Conservation (phyloP, 257 asterid species). For the Capsicum rhomboideum region DNA sequence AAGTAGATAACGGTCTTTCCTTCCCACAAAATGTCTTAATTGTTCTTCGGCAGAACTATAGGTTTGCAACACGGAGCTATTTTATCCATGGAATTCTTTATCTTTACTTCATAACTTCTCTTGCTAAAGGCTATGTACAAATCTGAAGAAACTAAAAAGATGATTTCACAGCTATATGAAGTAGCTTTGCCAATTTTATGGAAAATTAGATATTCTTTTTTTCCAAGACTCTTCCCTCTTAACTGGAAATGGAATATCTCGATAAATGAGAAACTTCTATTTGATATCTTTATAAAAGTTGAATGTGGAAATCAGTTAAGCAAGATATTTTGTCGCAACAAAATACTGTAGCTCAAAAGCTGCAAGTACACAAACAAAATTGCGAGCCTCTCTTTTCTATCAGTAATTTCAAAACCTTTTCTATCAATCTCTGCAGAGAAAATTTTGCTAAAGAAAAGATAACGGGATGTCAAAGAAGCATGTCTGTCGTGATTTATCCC, state of each 20-base stretch:
- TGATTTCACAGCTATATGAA: background rate
- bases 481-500: background rate
- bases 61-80: background rate
- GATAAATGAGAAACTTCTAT: background rate
- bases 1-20: background rate
- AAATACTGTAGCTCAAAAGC: background rate
- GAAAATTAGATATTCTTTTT: background rate
- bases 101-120: background rate
- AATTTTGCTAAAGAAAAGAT: background rate
- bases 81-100: background rate
- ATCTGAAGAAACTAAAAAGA: background rate
- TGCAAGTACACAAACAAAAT: background rate
- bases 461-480: background rate
- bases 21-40: background rate
- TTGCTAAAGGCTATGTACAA: background rate
- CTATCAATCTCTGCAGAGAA: background rate
- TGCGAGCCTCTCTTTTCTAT: background rate
- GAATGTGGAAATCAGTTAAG: background rate
- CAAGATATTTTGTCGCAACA: background rate
- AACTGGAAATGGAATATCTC: background rate
- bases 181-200: background rate
- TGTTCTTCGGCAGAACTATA: background rate
- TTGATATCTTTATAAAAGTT: background rate
- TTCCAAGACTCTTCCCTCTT: background rate
- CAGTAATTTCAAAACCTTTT: background rate